A percentile compares a stretch with the other conserved stretches of the same genome.
These are phyloP conservation scores for Cylindrotheca fusiformis DNA, from an alignment of 108 stramenopile species.

Conservation along the genomic window DNA sequence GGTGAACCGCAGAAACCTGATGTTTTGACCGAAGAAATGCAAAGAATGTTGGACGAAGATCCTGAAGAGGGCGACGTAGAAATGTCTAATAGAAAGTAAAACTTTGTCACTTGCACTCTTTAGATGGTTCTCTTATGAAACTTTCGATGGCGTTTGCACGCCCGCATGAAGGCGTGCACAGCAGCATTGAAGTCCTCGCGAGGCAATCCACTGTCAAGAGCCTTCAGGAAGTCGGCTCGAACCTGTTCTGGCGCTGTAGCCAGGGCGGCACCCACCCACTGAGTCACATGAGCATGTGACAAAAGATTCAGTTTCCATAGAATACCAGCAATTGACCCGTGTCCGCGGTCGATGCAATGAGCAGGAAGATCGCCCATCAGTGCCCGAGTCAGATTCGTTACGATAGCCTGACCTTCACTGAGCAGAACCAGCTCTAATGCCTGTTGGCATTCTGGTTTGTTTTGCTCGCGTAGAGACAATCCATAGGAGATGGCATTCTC, in stretches of 20 bases:
- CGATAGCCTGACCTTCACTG: slow-evolving; percentile 65
- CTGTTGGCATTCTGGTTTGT: slow-evolving; percentile 30
- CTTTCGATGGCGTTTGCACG: slow-evolving; percentile 65
- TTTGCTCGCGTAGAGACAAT: slow-evolving; percentile 40
- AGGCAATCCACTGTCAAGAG: slow-evolving; percentile 44
- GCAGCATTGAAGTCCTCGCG: slow-evolving; percentile 72
- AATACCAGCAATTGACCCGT: slow-evolving; percentile 71
- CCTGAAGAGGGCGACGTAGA: slow-evolving; percentile 35
- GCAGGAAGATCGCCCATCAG: slow-evolving; percentile 81
- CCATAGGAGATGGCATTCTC: slow-evolving; percentile 67
- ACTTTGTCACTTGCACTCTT: background rate
- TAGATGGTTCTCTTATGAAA: slow-evolving; percentile 6
- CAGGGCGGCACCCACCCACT: slow-evolving; percentile 71
- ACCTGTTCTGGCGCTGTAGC: slow-evolving; percentile 47
- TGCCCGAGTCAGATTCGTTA: slow-evolving; percentile 56
- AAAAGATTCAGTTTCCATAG: slow-evolving; percentile 75
- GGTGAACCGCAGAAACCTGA: slow-evolving; percentile 7
- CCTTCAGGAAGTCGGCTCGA: slow-evolving; percentile 53
- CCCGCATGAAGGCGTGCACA: slow-evolving; percentile 59
- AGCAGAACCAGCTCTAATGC: slow-evolving; percentile 60
- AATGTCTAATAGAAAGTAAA: slow-evolving; percentile 19
- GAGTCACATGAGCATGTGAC: slow-evolving; percentile 52
- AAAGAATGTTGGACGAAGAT: slow-evolving; percentile 52
- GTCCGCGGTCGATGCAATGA: slow-evolving; percentile 57
- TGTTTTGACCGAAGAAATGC: slow-evolving; percentile 42